phyloP scores from a whole-genome alignment of 108 stramenopile genomes.

The Discostella stelligeroides region DNA sequence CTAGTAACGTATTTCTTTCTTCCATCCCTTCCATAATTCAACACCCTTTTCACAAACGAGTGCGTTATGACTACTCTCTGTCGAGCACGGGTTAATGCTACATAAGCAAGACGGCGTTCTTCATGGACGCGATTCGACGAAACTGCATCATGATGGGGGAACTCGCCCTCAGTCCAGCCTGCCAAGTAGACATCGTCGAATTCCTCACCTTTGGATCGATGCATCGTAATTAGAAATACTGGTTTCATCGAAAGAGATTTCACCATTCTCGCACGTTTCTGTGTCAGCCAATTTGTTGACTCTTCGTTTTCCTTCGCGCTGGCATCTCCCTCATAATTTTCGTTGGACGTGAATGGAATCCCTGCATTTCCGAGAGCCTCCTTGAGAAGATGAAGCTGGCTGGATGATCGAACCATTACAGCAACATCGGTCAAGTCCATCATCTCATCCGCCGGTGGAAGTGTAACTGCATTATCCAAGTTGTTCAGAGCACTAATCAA shows the following conservation, averaged over 20 bases:
- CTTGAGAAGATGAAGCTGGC: conserved; percentile 47
- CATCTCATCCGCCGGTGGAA: conserved; percentile 14
- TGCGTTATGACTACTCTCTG: conserved; percentile 62
- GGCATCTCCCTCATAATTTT: conserved; percentile 8
- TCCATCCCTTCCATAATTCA: conserved; percentile 40
- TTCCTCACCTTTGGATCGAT: conserved; percentile 63
- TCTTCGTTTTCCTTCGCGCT: conserved; percentile 8
- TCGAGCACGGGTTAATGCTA: conserved; percentile 61
- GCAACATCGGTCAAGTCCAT: conserved; percentile 57
- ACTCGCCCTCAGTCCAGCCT: conserved; percentile 67
- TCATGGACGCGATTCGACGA: conserved; percentile 53
- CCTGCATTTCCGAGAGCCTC: conserved; percentile 43
- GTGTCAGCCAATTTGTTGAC: conserved; percentile 1
- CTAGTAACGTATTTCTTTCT: conserved; percentile 37
- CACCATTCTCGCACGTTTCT: conserved; percentile 1
- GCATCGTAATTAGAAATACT: conserved; percentile 65
- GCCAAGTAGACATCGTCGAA: conserved; percentile 67
- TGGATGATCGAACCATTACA: conserved; percentile 55
- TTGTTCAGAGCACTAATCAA: conserved; percentile 39
- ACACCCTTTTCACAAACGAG: conserved; percentile 40
- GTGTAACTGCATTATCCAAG: conserved; percentile 15
- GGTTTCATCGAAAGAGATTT: conserved; percentile 55
- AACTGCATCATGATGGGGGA: conserved; percentile 56
- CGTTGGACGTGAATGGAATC: conserved; percentile 42
- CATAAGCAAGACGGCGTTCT: conserved; percentile 70